Percentiles rank a stretch among this genome's conserved stretches.
phyloP scores from a whole-genome alignment of 176 grass and related monocot genomes.

The Elymus sibiricus region DNA sequence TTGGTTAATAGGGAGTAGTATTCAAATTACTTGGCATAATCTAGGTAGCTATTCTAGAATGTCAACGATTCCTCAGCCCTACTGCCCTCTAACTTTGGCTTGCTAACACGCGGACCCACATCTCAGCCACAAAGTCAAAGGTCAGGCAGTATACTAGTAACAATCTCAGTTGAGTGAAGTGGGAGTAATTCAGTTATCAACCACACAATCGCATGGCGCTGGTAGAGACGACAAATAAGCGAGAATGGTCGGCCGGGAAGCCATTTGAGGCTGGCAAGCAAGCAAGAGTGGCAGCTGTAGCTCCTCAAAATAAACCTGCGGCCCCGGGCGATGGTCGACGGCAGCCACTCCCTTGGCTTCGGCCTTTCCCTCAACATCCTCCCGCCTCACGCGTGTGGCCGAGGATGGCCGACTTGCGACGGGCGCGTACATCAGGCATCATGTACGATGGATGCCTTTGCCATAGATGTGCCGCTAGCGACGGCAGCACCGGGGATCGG shows the following conservation, averaged over 20 bases:
- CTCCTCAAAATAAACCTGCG: neutral
- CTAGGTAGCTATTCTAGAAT: neutral
- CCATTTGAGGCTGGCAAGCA: neutral
- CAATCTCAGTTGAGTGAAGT: too few relatives aligned
- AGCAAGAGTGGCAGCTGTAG: neutral
- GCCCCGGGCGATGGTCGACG: neutral
- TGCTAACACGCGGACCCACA: neutral
- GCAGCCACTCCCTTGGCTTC: slow-evolving; percentile 1
- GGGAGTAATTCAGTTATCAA: neutral
- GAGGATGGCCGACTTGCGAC: neutral
- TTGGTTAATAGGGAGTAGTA: too few relatives aligned
- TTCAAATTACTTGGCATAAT: neutral
- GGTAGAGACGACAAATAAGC: neutral
- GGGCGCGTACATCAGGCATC: neutral
- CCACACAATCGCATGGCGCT: neutral
- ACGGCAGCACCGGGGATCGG: neutral
- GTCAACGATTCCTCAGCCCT: neutral
- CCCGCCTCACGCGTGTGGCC: neutral
- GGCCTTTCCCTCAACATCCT: neutral
- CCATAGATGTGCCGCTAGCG: neutral
- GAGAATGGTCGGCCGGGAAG: neutral
- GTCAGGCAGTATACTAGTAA: neutral
- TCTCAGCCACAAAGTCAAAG: neutral
- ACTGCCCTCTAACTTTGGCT: neutral
- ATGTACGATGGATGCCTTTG: neutral